Conservation (phyloP, 192 early-diverging fungal genomes). For the Rhizophlyctis rosea region DNA sequence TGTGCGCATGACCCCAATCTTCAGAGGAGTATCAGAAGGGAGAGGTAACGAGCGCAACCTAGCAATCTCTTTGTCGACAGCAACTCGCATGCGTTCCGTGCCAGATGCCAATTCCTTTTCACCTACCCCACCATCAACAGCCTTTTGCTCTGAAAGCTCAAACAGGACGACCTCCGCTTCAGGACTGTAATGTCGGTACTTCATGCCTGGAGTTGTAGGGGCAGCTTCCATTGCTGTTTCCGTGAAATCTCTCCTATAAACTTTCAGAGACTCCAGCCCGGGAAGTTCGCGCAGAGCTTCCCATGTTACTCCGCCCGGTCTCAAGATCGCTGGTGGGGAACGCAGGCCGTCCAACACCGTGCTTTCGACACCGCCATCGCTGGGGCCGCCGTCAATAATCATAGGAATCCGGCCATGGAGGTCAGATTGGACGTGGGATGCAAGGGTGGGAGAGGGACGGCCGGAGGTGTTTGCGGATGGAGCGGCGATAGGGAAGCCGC, state of each 20-base stretch:
- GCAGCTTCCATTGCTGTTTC: slow-evolving; percentile 63
- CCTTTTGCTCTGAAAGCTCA: slow-evolving; percentile 21
- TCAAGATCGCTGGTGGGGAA: slow-evolving; percentile 70
- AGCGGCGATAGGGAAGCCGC: slow-evolving; percentile 89
- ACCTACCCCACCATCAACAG: background rate
- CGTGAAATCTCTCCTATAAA: slow-evolving; percentile 77
- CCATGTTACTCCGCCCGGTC: slow-evolving; percentile 89
- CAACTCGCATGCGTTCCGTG: slow-evolving; percentile 7
- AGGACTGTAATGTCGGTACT: slow-evolving; percentile 97
- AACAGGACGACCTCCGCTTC: slow-evolving; percentile 80
- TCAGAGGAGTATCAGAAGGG: background rate
- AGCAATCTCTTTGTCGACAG: slow-evolving; percentile 12
- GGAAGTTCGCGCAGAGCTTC: slow-evolving; percentile 64
- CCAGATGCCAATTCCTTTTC: background rate
- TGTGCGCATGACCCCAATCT: slow-evolving; percentile 40
- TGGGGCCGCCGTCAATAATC: slow-evolving; percentile 86
- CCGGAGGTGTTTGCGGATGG: slow-evolving; percentile 98
- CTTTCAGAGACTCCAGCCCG: slow-evolving; percentile 65
- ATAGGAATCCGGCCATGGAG: slow-evolving; percentile 75
- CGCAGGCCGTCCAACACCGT: slow-evolving; percentile 89
- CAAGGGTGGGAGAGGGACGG: slow-evolving; percentile 89
- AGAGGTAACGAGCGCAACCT: background rate
- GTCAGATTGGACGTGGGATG: slow-evolving; percentile 83
- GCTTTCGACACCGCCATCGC: slow-evolving; percentile 86
- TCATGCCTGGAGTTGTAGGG: slow-evolving; percentile 99